Base-by-base conservation (phyloP, 176 grass and related monocot species). In the Zea luxurians region DNA sequence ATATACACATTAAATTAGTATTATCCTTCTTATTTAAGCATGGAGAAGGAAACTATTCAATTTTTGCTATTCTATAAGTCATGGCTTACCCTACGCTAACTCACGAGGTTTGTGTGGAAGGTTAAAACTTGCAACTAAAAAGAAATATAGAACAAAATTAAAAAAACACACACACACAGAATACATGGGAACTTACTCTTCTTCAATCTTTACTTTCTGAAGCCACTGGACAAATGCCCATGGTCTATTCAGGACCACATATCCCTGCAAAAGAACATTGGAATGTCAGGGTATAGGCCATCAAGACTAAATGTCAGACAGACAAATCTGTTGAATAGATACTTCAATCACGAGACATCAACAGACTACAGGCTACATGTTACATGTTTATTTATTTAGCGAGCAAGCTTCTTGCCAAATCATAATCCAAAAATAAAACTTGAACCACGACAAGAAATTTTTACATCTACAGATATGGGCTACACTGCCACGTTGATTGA, bases 181-280 rank as follows among this genome's bases (percentile, higher is more conserved):
- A 35, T 3, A 10, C 12, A 11, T 42, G 76, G 52, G n/a, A 45
- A 84, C 92, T 83, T 82, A 98, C 96, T 98, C 96, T 75, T 98
- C 96, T 80, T 92, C 75, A 61, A 98, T 92, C 21, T 84, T 87
- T 75, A 88, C 89, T 68, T 92, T 92, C 84, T 90, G 62, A 75
- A 98, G 87, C 96, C 96, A 98, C 66, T 98, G 96, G 35, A 98
- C 92, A 87, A 98, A 98, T 37, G 96, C 92, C 91, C 90, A 98
- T 40, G 96, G 96, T 80, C 96, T 92, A 64, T 98, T 94, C 70
- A 98, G 81, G 54, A 98, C 92, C 58, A 98, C 55, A 60, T 98
- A 98, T 35, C 96, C 96, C 96, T 98, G 81, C 59, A 88, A 44
- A 63, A 73, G 47, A 84, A 79, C 4, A 64, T 49, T 4, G 68